Conservation (phyloP, 371 early-diverging fungal species). For the Blakeslea trispora region DNA sequence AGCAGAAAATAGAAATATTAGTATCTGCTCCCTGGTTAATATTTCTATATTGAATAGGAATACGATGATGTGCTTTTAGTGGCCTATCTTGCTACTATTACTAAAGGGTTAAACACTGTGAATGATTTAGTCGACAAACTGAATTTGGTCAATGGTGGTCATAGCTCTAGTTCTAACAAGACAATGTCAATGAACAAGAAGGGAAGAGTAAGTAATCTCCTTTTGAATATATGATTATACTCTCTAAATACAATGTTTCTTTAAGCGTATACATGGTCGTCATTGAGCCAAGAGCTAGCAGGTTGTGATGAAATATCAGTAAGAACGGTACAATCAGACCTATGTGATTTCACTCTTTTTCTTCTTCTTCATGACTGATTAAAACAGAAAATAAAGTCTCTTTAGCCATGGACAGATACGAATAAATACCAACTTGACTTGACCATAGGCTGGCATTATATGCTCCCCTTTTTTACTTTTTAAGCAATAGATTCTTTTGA, state of each 20-base stretch:
- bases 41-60: slow-evolving; percentile 68
- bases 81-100: slow-evolving; percentile 75
- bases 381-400: no score
- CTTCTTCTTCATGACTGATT: no score
- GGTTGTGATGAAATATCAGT: no score
- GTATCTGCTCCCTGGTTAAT: not conserved
- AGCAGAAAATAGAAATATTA: slow-evolving; percentile 3
- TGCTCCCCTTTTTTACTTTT: no score
- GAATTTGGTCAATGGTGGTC: slow-evolving; percentile 40
- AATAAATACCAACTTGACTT: no score
- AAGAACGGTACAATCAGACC: no score
- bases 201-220: slow-evolving; percentile 33
- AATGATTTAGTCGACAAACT: slow-evolving; percentile 64
- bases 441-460: no score
- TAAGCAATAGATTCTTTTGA: no score
- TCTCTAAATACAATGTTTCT: no score
- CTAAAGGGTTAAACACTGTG: slow-evolving; percentile 73
- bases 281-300: not conserved
- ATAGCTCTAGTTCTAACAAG: slow-evolving; percentile 16
- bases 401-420: no score
- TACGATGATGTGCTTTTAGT: slow-evolving; percentile 81
- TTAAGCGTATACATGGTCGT: slow-evolving; percentile 12
- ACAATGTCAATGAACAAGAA: slow-evolving; percentile 18
- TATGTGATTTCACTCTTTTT: no score
- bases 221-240: no score